Conservation (phyloP, 345 rosid genomes). For the Eucalyptus erythrocorys region DNA sequence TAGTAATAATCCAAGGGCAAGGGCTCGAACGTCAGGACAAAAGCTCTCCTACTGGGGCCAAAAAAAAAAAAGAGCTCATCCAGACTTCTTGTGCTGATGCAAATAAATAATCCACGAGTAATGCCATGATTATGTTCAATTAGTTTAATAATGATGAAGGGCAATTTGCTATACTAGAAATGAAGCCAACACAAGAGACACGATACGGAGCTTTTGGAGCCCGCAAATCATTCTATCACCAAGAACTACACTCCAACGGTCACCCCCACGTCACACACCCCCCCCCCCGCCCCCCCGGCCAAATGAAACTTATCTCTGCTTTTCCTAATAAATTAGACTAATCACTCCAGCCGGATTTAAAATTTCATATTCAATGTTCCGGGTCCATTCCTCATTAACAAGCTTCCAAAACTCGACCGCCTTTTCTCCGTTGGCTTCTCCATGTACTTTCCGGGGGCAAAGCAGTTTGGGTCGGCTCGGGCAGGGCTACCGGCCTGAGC, state of each 20-base stretch:
- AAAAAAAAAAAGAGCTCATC: not conserved
- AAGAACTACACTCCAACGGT: conserved; percentile 16
- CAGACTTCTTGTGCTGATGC: not conserved
- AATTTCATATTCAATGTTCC: conserved; percentile 1
- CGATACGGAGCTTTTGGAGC: not conserved
- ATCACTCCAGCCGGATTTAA: conserved; percentile 13
- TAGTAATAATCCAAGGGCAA: conserved; percentile 10
- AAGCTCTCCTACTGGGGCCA: not conserved
- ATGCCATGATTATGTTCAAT: not conserved
- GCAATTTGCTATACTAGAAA: not conserved
- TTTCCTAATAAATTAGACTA: not conserved
- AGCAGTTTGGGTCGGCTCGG: not conserved
- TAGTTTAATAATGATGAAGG: not conserved
- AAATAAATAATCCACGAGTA: conserved; percentile 1
- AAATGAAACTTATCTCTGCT: not conserved
- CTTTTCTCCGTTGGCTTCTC: conserved; percentile 22
- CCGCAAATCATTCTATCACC: conserved; percentile 28
- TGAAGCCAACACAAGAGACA: conserved; percentile 28
- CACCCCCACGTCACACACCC: conserved; percentile 4
- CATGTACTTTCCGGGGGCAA: conserved; percentile 1
- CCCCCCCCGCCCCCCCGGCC: too few species aligned
- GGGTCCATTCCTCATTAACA: conserved; percentile 5
- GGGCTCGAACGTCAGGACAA: not conserved
- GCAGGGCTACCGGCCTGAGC: not conserved
- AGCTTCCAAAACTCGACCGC: conserved; percentile 30